Evolutionary conservation across 352 stramenopile genomes (phyloP).

Genomic region (Aphanomyces astaci): DNA sequence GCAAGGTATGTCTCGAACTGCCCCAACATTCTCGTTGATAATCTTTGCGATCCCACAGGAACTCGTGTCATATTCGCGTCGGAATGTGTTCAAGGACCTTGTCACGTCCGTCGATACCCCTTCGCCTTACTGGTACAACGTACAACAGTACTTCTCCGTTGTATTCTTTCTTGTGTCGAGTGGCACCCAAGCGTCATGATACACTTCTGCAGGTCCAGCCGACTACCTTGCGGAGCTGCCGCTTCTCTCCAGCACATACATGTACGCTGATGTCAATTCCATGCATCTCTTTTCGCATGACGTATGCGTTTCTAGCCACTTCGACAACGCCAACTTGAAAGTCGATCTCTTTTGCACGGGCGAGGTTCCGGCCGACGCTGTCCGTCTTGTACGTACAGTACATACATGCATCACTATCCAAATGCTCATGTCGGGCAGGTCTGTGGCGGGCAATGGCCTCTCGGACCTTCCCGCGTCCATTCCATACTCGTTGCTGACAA

Average conservation of each 20-base stretch:
- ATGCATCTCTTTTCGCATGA: background rate
- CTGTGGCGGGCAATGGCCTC: background rate
- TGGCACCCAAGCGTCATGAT: too few relatives aligned
- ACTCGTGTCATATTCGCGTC: background rate
- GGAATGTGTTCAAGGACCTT: slow-evolving; percentile 4
- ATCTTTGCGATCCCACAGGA: background rate
- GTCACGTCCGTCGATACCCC: background rate
- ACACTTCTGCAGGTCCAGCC: slow-evolving; percentile 1
- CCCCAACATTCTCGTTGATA: too few relatives aligned
- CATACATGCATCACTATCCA: background rate
- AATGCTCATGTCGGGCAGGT: background rate
- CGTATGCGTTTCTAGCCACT: background rate
- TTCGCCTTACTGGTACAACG: slow-evolving; percentile 7
- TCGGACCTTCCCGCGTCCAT: background rate
- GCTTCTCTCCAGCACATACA: background rate
- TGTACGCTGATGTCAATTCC: background rate
- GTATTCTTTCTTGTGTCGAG: background rate
- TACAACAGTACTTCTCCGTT: background rate
- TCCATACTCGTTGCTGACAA: background rate
- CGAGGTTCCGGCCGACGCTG: background rate
- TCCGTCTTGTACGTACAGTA: background rate
- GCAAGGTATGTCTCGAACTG: background rate
- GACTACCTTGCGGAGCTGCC: slow-evolving; percentile 13
- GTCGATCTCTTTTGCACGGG: background rate
- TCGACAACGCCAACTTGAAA: too few relatives aligned